phyloP scores from a whole-genome alignment of 768 basidiomycete genomes.

The Suillus ampliporus region DNA sequence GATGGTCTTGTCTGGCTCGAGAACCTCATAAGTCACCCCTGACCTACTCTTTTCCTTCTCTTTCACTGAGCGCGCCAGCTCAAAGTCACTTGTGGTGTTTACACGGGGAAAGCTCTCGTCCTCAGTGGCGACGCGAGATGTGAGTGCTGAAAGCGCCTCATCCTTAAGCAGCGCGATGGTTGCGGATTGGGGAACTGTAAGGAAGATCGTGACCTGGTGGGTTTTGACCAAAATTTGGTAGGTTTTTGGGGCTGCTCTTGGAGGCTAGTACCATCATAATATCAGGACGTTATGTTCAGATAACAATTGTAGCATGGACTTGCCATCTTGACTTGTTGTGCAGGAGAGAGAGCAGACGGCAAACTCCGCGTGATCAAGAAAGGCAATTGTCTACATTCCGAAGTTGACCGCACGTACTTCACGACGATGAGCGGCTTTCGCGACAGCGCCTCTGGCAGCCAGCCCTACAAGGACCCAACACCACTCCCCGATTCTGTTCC shows the following conservation, averaged over 20 bases:
- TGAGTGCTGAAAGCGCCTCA: conserved; percentile 66
- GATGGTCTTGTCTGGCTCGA: conserved; percentile 49
- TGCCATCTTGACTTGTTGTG: not conserved
- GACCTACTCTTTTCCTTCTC: conserved; percentile 55
- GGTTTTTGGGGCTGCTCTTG: conserved; percentile 60
- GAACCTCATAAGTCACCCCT: conserved; percentile 49
- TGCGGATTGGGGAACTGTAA: conserved; percentile 58
- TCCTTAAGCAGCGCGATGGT: conserved; percentile 65
- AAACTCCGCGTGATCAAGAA: conserved; percentile 32
- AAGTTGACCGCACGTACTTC: conserved; percentile 26
- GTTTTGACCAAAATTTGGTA: conserved; percentile 76
- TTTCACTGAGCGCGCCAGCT: conserved; percentile 60
- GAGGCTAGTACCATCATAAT: conserved; percentile 45
- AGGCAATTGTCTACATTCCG: conserved; percentile 22
- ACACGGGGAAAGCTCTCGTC: conserved; percentile 45
- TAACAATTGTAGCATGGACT: not conserved
- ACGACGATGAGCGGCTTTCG: conserved; percentile 59
- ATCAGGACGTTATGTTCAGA: not conserved
- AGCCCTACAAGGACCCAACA: conserved; percentile 66
- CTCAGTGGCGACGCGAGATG: conserved; percentile 46
- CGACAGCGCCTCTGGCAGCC: conserved; percentile 50
- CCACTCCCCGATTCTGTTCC: conserved; percentile 72
- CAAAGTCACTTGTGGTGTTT: conserved; percentile 55
- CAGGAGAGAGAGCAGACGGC: conserved; percentile 2
- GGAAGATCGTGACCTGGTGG: conserved; percentile 70